Conservation (phyloP, 1,139 yeast genomes). For the Suhomyces atakaporum region DNA sequence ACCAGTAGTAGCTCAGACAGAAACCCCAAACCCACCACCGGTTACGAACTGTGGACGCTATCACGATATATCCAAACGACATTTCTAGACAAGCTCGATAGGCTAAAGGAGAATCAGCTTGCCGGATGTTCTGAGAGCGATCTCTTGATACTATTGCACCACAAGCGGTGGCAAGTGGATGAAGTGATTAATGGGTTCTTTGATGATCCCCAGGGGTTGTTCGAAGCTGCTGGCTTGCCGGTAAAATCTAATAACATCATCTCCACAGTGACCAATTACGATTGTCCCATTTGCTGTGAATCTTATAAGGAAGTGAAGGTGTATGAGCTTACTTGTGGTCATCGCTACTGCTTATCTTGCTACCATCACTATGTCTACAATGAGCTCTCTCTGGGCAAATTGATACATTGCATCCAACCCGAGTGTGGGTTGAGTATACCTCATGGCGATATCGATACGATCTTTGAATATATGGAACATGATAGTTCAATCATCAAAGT, state of each 20-base stretch:
- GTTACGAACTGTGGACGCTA: constrained; percentile 28
- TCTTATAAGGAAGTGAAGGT: constrained; percentile 38
- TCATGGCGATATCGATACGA: constrained; percentile 30
- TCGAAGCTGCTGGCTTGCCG: constrained; percentile 47
- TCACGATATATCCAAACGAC: constrained; percentile 25
- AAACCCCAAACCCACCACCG: constrained; percentile 1
- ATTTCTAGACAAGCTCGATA: constrained; percentile 19
- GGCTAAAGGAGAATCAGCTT: constrained; percentile 25
- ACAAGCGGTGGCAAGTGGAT: constrained; percentile 74
- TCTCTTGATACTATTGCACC: constrained; percentile 54
- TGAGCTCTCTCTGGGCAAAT: constrained; percentile 52
- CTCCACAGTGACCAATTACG: constrained; percentile 18
- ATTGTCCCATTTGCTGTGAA: constrained; percentile 75
- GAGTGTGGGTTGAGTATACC: constrained; percentile 37
- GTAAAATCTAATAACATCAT: constrained; percentile 16
- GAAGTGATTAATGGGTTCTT: constrained; percentile 68
- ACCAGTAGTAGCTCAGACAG: constrained; percentile 5
- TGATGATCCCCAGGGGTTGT: constrained; percentile 49
- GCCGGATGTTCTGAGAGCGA: constrained; percentile 43
- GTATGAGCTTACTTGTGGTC: constrained; percentile 67
- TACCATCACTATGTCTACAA: constrained; percentile 59
- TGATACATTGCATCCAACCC: constrained; percentile 66
- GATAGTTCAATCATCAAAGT: constrained; percentile 12
- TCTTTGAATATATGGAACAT: constrained; percentile 16
- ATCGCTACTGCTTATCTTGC: constrained; percentile 68